Conservation (phyloP, 257 asterid species). For the Scutellaria baicalensis region DNA sequence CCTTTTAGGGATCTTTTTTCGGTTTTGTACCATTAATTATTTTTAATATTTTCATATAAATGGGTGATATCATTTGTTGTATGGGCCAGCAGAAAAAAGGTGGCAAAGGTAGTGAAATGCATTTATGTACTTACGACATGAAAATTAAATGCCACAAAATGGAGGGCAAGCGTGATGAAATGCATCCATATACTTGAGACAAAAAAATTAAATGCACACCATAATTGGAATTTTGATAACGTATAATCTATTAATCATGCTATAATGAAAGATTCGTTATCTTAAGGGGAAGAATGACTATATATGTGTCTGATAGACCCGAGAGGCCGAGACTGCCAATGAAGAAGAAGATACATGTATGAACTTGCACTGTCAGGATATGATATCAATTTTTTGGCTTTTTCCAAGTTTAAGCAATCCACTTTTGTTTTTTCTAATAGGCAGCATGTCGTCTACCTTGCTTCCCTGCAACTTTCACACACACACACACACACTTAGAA, state of each 20-base stretch:
- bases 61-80: background rate
- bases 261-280: background rate
- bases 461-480: background rate
- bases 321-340: background rate
- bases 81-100: background rate
- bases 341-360: background rate
- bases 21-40: background rate
- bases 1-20: too few species aligned
- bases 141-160: background rate
- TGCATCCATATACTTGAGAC: background rate
- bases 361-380: background rate
- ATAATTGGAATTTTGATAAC: background rate
- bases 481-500: background rate
- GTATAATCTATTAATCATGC: background rate
- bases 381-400: background rate
- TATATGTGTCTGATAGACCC: background rate
- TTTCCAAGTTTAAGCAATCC: background rate
- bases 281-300: background rate
- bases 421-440: background rate
- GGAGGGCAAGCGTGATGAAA: background rate
- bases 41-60: background rate
- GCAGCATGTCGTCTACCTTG: background rate
- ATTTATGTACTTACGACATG: background rate
- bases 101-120: background rate
- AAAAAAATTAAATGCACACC: background rate